These are phyloP conservation scores for Vaccinium vitisidaea DNA, from an alignment of 148 eudicot species.

Conservation along the genomic window DNA sequence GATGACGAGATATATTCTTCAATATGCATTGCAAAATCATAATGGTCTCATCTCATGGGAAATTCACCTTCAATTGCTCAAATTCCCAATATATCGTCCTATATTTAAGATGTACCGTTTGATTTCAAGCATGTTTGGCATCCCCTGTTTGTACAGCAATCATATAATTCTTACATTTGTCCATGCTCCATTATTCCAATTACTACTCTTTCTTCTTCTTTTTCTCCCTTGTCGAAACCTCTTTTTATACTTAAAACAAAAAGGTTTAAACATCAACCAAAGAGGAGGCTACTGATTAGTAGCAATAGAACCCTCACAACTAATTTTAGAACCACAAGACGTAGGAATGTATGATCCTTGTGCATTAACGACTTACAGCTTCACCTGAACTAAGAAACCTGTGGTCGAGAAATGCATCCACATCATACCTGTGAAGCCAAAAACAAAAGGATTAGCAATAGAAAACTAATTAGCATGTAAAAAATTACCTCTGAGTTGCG, in stretches of 20 bases:
- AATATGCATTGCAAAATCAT: not conserved
- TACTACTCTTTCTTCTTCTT: not conserved
- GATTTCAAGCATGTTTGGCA: constrained; percentile 1
- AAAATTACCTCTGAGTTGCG: not conserved
- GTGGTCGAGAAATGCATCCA: constrained; percentile 62
- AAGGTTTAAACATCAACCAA: not conserved
- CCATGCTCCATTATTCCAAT: not conserved
- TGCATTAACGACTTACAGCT: constrained; percentile 55
- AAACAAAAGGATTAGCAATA: not conserved
- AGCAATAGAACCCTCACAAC: not conserved
- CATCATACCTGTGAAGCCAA: constrained; percentile 69
- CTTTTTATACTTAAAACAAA: not conserved
- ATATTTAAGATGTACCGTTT: not conserved
- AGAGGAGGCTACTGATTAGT: not conserved
- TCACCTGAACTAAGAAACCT: constrained; percentile 61
- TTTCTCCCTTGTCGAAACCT: not conserved
- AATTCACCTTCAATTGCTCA: not conserved
- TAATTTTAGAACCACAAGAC: not conserved
- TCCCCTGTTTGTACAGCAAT: not conserved
- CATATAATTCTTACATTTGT: not conserved
- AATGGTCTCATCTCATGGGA: not conserved
- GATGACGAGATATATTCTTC: not conserved
- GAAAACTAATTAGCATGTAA: not conserved
- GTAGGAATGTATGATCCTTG: not conserved
- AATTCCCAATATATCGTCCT: not conserved